phyloP scores from a whole-genome alignment of 768 basidiomycete genomes.

The Botryobasidium botryosum region DNA sequence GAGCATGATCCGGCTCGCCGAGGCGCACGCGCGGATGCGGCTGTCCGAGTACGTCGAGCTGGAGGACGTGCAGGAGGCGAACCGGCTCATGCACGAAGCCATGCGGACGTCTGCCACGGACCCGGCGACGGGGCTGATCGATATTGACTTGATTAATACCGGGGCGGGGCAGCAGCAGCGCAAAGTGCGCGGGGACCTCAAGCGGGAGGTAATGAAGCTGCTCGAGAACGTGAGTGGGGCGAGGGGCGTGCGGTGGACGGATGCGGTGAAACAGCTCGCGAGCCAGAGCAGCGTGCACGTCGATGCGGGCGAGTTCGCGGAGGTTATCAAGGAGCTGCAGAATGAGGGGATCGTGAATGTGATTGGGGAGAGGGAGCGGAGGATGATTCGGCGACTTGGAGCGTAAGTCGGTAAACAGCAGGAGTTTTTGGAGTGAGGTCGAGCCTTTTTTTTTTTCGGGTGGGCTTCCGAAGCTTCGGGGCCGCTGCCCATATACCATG shows the following conservation, averaged over 20 bases:
- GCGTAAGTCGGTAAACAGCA: too few relatives aligned
- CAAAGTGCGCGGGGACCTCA: slow-evolving; percentile 77
- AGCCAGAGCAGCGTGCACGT: slow-evolving; percentile 75
- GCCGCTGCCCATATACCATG: too few relatives aligned
- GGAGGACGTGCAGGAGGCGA: slow-evolving; percentile 77
- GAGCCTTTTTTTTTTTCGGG: neutral
- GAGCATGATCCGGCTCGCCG: slow-evolving; percentile 88
- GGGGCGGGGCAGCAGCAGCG: slow-evolving; percentile 81
- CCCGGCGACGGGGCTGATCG: slow-evolving; percentile 91
- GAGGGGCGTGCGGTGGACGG: slow-evolving; percentile 63
- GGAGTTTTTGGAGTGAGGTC: neutral
- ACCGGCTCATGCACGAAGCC: slow-evolving; percentile 90
- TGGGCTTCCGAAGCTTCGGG: too few relatives aligned
- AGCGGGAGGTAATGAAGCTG: slow-evolving; percentile 55
- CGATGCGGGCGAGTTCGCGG: slow-evolving; percentile 62
- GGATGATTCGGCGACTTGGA: slow-evolving; percentile 74
- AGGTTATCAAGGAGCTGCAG: slow-evolving; percentile 61
- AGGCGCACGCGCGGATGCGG: slow-evolving; percentile 94
- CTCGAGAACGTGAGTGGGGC: slow-evolving; percentile 35
- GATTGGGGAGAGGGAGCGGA: slow-evolving; percentile 69
- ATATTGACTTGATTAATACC: slow-evolving; percentile 88
- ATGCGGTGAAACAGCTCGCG: slow-evolving; percentile 60
- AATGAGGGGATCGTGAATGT: slow-evolving; percentile 78
- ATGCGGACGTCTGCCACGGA: slow-evolving; percentile 92
- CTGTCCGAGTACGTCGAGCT: slow-evolving; percentile 77